phyloP scores from a whole-genome alignment of 495 filamentous ascomycete genomes.

The Trichoderma parareesei region DNA sequence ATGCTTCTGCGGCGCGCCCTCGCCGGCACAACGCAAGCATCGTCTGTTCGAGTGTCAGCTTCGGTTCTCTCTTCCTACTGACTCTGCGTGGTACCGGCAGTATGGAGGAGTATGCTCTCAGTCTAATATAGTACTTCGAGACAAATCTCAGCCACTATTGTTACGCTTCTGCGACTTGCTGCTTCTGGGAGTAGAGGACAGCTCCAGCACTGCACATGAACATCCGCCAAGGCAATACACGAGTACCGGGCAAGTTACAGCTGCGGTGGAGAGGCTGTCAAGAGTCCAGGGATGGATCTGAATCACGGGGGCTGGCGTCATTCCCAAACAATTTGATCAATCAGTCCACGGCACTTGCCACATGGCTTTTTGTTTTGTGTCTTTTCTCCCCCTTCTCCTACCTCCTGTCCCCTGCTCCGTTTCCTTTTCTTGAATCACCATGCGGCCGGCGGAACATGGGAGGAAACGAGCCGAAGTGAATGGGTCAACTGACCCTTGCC shows the following conservation, averaged over 20 bases:
- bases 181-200: background rate
- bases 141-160: background rate
- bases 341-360: slow-evolving; percentile 3
- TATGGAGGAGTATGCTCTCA: no score
- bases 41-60: background rate
- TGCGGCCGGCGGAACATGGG: slow-evolving; percentile 1
- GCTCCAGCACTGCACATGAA: background rate
- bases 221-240: no score
- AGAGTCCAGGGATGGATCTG: background rate
- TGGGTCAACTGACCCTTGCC: background rate
- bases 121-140: no score
- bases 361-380: background rate
- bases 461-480: slow-evolving; percentile 3
- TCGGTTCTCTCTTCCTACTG: background rate
- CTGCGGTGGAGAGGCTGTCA: background rate
- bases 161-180: background rate
- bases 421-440: background rate
- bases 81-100: background rate
- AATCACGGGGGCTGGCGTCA: background rate
- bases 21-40: background rate
- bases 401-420: background rate
- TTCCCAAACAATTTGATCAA: background rate
- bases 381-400: background rate
- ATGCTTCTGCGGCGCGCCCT: background rate
- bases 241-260: background rate